Percentiles rank a stretch among this genome's conserved stretches.
Evolutionary conservation across 306 rosid species (phyloP).

Genomic region (Prunus mume): DNA sequence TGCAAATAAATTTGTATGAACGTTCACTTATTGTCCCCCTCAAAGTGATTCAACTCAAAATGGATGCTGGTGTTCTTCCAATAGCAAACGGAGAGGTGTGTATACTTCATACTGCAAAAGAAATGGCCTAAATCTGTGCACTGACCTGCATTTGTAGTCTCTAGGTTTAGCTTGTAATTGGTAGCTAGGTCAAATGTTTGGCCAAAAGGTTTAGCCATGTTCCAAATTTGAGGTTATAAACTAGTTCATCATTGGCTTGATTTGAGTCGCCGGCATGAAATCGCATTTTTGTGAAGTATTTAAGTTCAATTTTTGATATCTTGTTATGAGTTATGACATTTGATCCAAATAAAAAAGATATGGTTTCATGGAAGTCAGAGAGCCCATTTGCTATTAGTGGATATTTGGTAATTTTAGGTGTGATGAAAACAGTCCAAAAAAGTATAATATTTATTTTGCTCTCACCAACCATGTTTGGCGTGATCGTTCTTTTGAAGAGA

Average conservation of each 20-base stretch:
- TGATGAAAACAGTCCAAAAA: too few relatives aligned
- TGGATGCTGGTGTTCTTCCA: neutral
- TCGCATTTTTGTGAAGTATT: neutral
- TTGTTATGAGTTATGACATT: neutral
- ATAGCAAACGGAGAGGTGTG: neutral
- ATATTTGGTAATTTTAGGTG: too few relatives aligned
- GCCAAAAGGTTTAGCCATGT: neutral
- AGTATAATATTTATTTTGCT: too few relatives aligned
- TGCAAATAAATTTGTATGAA: neutral
- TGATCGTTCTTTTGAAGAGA: too few relatives aligned
- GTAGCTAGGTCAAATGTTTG: neutral
- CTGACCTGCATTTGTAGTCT: neutral
- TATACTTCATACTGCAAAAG: neutral
- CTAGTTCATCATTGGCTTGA: neutral
- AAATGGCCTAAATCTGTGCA: neutral
- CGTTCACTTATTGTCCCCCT: neutral
- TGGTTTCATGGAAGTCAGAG: too few relatives aligned
- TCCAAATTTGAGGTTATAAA: neutral
- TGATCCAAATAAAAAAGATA: neutral
- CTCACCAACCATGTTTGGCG: too few relatives aligned
- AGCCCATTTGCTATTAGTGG: too few relatives aligned
- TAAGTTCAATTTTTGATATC: neutral
- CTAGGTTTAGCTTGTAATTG: neutral
- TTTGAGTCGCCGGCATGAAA: neutral
- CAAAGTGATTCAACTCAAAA: neutral